These are phyloP conservation scores for Cicer bijugum DNA, from an alignment of 306 rosid species.

Conservation along the genomic window DNA sequence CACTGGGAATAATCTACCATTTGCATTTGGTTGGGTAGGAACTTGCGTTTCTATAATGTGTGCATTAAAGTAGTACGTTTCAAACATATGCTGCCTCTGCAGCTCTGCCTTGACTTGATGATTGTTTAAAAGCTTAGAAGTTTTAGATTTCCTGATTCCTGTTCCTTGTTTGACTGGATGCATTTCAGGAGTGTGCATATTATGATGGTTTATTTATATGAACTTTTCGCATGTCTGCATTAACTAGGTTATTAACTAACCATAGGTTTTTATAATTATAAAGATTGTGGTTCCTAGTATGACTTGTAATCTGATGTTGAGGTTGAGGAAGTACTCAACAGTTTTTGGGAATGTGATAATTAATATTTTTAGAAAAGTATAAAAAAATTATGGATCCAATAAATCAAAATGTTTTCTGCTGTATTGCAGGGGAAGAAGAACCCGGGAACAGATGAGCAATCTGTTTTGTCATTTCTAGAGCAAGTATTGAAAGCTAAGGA, in stretches of 20 bases:
- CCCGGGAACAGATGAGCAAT: constrained; percentile 75
- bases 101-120: constrained; percentile 23
- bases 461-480: constrained; percentile 71
- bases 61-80: constrained; percentile 20
- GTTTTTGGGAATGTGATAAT: not conserved
- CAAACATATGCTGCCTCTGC: not conserved
- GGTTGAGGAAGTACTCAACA: constrained; percentile 11
- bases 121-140: constrained; percentile 1
- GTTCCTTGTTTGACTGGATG: constrained; percentile 29
- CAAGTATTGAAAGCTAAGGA: constrained; percentile 80
- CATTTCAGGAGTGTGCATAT: constrained; percentile 13
- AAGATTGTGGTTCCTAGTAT: not conserved
- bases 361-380: constrained; percentile 5
- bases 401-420: constrained; percentile 39
- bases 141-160: not conserved
- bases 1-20: constrained; percentile 97
- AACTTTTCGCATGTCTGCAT: constrained; percentile 8
- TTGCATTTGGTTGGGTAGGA: constrained; percentile 98
- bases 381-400: not conserved
- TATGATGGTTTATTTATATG: constrained; percentile 31
- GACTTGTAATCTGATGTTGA: constrained; percentile 11
- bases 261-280: not conserved
- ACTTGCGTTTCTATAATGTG: constrained; percentile 8
- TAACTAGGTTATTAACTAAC: not conserved
- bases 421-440: constrained; percentile 87